Evolutionary conservation across 768 basidiomycete genomes (phyloP).

Genomic region (Lepiota venenata): DNA sequence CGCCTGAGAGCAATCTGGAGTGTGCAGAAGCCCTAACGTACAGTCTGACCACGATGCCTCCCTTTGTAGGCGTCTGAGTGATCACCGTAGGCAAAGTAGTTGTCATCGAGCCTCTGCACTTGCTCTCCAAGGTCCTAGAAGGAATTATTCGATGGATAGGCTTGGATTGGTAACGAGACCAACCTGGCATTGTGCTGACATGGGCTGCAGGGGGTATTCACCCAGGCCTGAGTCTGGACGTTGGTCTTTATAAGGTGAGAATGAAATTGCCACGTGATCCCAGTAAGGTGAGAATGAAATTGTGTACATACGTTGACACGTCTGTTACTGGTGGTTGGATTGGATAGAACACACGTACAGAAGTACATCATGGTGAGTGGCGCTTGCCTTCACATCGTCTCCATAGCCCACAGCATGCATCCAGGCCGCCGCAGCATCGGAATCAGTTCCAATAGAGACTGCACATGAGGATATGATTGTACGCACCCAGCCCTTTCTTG

Average conservation of each 20-base stretch:
- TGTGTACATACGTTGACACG: no score
- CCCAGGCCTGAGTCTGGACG: background rate
- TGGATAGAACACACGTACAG: background rate
- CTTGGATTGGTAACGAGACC: no score
- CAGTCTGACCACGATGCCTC: background rate
- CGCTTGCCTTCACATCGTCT: constrained; percentile 6
- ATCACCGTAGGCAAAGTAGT: constrained; percentile 18
- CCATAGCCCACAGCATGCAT: background rate
- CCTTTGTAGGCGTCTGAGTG: constrained; percentile 19
- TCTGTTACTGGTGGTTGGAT: background rate
- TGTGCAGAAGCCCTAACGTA: background rate
- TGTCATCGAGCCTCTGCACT: constrained; percentile 7
- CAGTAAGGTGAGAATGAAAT: no score
- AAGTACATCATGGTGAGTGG: constrained; percentile 1
- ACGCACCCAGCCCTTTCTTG: constrained; percentile 26
- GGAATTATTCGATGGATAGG: no score
- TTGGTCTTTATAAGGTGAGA: background rate
- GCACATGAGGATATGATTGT: constrained; percentile 99
- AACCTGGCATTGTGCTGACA: background rate
- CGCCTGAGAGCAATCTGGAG: background rate
- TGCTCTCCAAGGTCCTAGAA: constrained; percentile 6
- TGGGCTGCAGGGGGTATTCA: background rate
- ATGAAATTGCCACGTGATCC: constrained; percentile 3
- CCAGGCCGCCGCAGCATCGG: constrained; percentile 52
- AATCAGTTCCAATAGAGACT: constrained; percentile 87